Conservation (phyloP, 2,329 filamentous ascomycete genomes). For the Arthroderma uncinatum region DNA sequence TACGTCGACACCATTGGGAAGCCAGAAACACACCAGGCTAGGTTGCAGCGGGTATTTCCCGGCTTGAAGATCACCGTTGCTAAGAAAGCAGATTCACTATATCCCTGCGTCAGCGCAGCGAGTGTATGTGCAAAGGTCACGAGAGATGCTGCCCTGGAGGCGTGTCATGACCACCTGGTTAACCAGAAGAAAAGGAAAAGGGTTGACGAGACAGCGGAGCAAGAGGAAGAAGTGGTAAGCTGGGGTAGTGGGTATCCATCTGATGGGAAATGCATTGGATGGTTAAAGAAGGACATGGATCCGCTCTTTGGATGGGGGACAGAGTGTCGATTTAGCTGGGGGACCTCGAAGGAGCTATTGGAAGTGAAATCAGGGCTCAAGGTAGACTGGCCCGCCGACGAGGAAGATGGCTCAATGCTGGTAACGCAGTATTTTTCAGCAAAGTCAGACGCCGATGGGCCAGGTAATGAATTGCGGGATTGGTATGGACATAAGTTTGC, state of each 20-base stretch:
- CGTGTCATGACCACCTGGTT: slow-evolving; percentile 52
- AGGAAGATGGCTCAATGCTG: slow-evolving; percentile 53
- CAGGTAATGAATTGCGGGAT: slow-evolving; percentile 57
- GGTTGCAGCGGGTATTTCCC: slow-evolving; percentile 74
- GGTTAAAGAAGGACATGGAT: slow-evolving; percentile 81
- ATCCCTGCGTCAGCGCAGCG: slow-evolving; percentile 84
- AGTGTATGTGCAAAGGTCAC: slow-evolving; percentile 96
- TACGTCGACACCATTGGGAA: slow-evolving; percentile 92
- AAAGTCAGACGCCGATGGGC: slow-evolving; percentile 33
- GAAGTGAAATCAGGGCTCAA: slow-evolving; percentile 60
- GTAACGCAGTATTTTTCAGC: slow-evolving; percentile 65
- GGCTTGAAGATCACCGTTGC: slow-evolving; percentile 62
- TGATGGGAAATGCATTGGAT: slow-evolving; percentile 66
- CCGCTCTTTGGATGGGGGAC: slow-evolving; percentile 89
- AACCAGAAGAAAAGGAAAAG: slow-evolving; percentile 24
- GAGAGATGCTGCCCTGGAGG: slow-evolving; percentile 75
- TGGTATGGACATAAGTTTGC: slow-evolving; percentile 71
- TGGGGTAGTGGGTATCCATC: slow-evolving; percentile 96
- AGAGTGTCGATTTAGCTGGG: slow-evolving; percentile 93
- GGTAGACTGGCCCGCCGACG: slow-evolving; percentile 73
- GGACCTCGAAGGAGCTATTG: slow-evolving; percentile 84
- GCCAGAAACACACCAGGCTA: slow-evolving; percentile 71
- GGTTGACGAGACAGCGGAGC: slow-evolving; percentile 16
- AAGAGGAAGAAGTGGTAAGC: slow-evolving; percentile 31
- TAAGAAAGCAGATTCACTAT: slow-evolving; percentile 87